Evolutionary conservation across 2,329 filamentous ascomycete species (phyloP), one percentile per base, ranked within the genome.

Genomic region (Trichophaea hybrida): DNA sequence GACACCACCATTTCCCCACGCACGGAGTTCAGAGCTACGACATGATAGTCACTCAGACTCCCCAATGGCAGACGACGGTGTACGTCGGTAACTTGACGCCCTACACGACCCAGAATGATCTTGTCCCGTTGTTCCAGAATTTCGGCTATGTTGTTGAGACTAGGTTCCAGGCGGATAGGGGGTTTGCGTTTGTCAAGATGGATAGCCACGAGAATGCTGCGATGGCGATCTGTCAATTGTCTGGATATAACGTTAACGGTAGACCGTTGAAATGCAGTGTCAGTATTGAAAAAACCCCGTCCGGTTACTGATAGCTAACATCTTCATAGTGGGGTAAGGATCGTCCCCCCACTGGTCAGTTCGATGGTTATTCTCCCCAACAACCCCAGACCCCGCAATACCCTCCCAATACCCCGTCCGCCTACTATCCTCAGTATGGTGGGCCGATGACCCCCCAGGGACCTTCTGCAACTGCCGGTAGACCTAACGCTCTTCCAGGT

Each of bases 161-260:
- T 55, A 87, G 93, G 61, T 94, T 98, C 80, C 93, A 98, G 75
- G 89, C 93, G 58, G 93, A 98, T 72, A 87, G 93, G 67, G 93
- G 93, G 12, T 98, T 98, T 72, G 89, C 93, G 6, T 98, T 98
- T 73, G 88, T 98, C 74, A 98, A 98, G 78, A 95, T 98, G 90
- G 93, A 98, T 72, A 86, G 84, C 5, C 93, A 98, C 70, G 93
- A 98, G 75, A 96, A 96, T 70, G 93, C 93, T 2, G 90, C 93
- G 58, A 95, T 95, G 86, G 89, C 90, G 37, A 98, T 98, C 70
- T 98, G 93, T 75, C 90, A 97, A 72, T 80, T 98, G 70, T 97
- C 91, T 69, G 91, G 91, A 35, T 98, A 97, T 76, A 94, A 96
- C 68, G 91, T 98, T 69, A 96, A 98, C 70, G 93, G 93, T 56